Percentiles rank a stretch among this genome's conserved stretches.
Conservation (phyloP, 345 rosid species). For the Sonneratia alba region DNA sequence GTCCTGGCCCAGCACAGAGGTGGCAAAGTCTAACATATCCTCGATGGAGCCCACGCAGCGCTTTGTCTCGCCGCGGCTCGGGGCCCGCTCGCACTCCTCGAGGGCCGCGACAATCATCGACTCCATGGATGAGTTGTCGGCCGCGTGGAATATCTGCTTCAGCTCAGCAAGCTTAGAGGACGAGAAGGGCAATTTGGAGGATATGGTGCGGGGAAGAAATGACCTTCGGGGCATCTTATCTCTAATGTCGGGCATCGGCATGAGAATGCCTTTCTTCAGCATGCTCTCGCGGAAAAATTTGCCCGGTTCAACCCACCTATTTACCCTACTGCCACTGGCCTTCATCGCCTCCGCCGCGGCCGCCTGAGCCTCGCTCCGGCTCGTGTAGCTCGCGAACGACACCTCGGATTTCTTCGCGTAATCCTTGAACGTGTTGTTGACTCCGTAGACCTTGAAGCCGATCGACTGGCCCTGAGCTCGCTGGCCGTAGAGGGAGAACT, state of each 20-base stretch:
- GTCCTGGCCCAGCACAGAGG: conserved; percentile 27
- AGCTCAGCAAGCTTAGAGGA: conserved; percentile 15
- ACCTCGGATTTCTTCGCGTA: conserved; percentile 16
- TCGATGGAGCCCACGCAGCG: conserved; percentile 34
- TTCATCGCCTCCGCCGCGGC: neutral
- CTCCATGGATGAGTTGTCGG: conserved; percentile 32
- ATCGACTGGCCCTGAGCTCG: conserved; percentile 15
- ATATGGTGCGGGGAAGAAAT: conserved; percentile 35
- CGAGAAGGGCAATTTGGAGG: conserved; percentile 29
- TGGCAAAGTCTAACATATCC: conserved; percentile 44
- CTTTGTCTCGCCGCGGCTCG: conserved; percentile 40
- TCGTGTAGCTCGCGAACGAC: conserved; percentile 16
- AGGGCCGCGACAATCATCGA: conserved; percentile 15
- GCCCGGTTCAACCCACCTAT: neutral
- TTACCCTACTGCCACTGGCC: neutral
- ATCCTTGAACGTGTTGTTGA: conserved; percentile 20
- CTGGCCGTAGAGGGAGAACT: conserved; percentile 25
- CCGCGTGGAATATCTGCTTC: conserved; percentile 26
- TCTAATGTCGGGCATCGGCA: conserved; percentile 79
- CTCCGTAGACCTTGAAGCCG: conserved; percentile 22
- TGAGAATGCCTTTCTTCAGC: conserved; percentile 51
- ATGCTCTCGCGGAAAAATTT: conserved; percentile 50
- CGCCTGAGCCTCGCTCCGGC: conserved; percentile 1
- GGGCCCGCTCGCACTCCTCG: conserved; percentile 30
- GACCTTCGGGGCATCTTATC: conserved; percentile 93